Conservation (phyloP, 164 flowering plant genomes). For the Stephania japonica region DNA sequence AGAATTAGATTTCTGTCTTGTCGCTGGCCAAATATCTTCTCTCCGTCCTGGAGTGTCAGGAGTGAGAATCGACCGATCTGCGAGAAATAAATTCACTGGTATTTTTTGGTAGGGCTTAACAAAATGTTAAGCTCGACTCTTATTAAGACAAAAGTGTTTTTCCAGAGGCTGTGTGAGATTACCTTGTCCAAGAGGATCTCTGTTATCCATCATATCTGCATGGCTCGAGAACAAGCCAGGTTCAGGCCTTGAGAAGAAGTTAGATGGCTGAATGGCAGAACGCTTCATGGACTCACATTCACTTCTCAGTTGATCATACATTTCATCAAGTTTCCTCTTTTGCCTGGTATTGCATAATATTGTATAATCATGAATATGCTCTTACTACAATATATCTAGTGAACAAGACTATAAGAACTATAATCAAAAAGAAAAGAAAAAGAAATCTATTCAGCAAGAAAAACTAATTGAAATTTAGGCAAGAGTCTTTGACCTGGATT, state of each 20-base stretch:
- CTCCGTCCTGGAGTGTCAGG: constrained; percentile 96
- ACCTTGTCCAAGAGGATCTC: constrained; percentile 79
- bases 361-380: neutral
- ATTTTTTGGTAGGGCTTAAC: constrained; percentile 29
- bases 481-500: constrained; percentile 61
- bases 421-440: too few species aligned
- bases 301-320: constrained; percentile 91
- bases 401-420: neutral
- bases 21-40: constrained; percentile 79
- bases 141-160: neutral
- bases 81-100: constrained; percentile 67
- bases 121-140: constrained; percentile 12
- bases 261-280: constrained; percentile 90
- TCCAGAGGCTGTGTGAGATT: constrained; percentile 12
- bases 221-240: constrained; percentile 69
- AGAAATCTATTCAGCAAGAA: neutral
- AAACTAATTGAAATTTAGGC: neutral
- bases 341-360: constrained; percentile 42
- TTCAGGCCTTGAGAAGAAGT: constrained; percentile 61
- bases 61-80: constrained; percentile 73
- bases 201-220: constrained; percentile 59
- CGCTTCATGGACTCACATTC: constrained; percentile 85
- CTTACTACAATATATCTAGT: neutral
- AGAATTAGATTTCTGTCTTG: constrained; percentile 68
- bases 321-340: constrained; percentile 96